Base-by-base conservation (phyloP, 345 rosid species). In the Laguncularia racemosa region DNA sequence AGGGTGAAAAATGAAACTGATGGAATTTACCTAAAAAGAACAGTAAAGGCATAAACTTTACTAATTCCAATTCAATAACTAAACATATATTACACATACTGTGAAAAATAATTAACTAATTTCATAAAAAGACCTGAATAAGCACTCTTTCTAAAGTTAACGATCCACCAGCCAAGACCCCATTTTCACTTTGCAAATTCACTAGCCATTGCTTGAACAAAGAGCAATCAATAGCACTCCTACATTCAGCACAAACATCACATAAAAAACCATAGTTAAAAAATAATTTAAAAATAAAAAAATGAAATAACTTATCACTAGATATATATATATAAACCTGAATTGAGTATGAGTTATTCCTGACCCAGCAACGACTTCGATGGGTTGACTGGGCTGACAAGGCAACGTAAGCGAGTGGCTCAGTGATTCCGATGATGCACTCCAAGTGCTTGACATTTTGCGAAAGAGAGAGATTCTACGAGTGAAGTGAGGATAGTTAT, bases 131-230 rank as follows among this genome's bases (percentile, higher is more conserved):
- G 16, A 86, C 96, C 95, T 89, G 93, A 59, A 92, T 77, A 65
- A 86, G 67, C 16, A 92, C 96, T 70, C 65, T 81, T 60, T 77
- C 78, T 56, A 92, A 64, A 16, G 73, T 64, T 76, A 81, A 76
- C 48, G 71, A 61, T 33, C 84, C 81, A 55, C 56, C 67, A 57
- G 93, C 74, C 66, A 92, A 80, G 59, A 92, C 79, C 60, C 98
- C 98, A 67, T 58, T 70, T 59, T 81, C 79, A 53, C 78, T 74
- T 73, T 86, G 89, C 86, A 92, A 61, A 62, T 83, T 92, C 62
- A 70, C 73, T 33, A 92, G 67, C 96, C 98, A 92, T 51, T 80
- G 90, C 75, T 62, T 80, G 71, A 92, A 89, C 74, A 92, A 63
- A 40, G 79, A 80, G 48, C 91, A 89, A 13, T 80, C 95, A n/a